These are phyloP conservation scores for Candida nonsorbophila DNA, from an alignment of 805 yeast species.

Conservation along the genomic window DNA sequence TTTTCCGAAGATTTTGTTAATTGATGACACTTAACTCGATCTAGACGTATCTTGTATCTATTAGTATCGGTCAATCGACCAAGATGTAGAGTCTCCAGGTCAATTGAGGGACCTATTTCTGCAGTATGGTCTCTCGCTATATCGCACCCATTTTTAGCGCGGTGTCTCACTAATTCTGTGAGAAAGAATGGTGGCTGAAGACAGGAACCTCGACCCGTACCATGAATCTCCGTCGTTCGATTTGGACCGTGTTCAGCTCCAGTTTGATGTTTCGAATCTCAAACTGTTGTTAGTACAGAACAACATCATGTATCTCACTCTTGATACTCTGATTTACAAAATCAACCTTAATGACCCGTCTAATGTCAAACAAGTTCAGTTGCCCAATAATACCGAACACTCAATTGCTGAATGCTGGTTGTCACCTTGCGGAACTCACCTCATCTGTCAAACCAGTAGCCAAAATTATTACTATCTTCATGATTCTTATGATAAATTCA, in stretches of 20 bases:
- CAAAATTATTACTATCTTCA: conserved; percentile 25
- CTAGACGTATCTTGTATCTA: too few species aligned
- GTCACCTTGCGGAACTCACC: conserved; percentile 31
- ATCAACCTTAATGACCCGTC: conserved; percentile 35
- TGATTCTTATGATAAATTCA: conserved; percentile 24
- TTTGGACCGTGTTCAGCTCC: conserved; percentile 35
- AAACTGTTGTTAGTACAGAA: conserved; percentile 22
- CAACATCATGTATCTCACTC: conserved; percentile 29
- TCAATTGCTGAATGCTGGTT: conserved; percentile 27
- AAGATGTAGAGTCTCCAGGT: too few species aligned
- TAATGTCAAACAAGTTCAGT: conserved; percentile 15
- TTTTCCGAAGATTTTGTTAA: too few species aligned
- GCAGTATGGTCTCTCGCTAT: too few species aligned
- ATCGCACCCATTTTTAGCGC: too few species aligned
- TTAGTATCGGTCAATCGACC: too few species aligned
- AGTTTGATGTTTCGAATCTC: conserved; percentile 25
- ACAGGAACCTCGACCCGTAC: too few species aligned
- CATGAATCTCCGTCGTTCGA: conserved; percentile 18
- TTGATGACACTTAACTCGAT: too few species aligned
- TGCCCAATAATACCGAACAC: conserved; percentile 17
- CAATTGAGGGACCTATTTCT: too few species aligned
- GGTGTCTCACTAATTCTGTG: too few species aligned
- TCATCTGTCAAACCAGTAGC: conserved; percentile 22
- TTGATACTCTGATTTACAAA: conserved; percentile 15
- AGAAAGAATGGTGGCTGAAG: too few species aligned